Evolutionary conservation across 1,284 basidiomycete genomes (phyloP), one percentile per base, ranked within the genome.

Genomic region (Austropuccinia psidii): DNA sequence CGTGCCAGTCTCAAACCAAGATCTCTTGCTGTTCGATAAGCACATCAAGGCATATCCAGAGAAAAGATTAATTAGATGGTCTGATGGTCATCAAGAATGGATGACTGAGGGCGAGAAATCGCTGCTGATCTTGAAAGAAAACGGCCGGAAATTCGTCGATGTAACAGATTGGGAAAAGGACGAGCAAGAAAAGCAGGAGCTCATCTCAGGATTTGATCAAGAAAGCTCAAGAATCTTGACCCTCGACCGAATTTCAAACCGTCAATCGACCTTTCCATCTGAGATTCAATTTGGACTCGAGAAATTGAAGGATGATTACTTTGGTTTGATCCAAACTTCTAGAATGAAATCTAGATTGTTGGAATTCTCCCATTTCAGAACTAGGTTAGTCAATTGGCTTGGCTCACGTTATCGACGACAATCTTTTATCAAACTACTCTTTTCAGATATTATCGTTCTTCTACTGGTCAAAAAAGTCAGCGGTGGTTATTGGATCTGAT

Each of bases 401-500:
- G n/a, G n/a, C n/a, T n/a, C n/a, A n/a, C n/a, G n/a, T n/a, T n/a
- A n/a, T n/a, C n/a, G n/a, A n/a, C n/a, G n/a, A n/a, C n/a, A 49
- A 77, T 7, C 73, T 74, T 0, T 69, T 80, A 13, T 76, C 81
- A 47, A 41, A 68, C 77, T n/a, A 74, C 85, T 79, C 90, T 89
- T 83, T 83, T 85, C 27, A 72, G 83, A 67, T 83, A 83, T 80
- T 83, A 85, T 80, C 81, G 82, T 54, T 82, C 80, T 1, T 80
- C 91, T 85, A 90, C 88, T 9, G 96, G 95, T 27, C 81, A 81
- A 66, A 79, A 84, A 73, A 82, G 89, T 77, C 92, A 96, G 80
- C 81, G 85, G 75, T 98, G 93, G 93, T 84, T 98, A 62, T 82
- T 90, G 76, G 83, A 83, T 57, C 89, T 85, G 78, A 87, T 96